Evolutionary conservation across 192 early-diverging fungal species (phyloP).

Genomic region (Diversispora eburnea): DNA sequence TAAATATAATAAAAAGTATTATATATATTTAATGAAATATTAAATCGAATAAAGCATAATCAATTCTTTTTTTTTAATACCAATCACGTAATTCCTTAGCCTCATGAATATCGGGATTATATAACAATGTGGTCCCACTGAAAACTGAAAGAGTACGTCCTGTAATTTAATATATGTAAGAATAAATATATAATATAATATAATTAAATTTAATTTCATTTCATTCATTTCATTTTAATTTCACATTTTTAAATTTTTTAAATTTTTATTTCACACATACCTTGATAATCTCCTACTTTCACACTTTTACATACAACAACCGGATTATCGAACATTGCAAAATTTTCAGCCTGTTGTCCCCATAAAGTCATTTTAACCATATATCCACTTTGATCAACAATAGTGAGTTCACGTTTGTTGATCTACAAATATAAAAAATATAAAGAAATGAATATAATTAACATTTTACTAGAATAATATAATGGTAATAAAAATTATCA

Average conservation of each 20-base stretch:
- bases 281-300: constrained; percentile 86
- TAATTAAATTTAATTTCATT: constrained; percentile 13
- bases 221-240: not conserved
- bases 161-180: not conserved
- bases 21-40: not conserved
- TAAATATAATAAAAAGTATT: not conserved
- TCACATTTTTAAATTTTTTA: not conserved
- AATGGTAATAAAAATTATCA: too few relatives aligned
- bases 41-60: not conserved
- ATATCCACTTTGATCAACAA: constrained; percentile 75
- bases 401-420: constrained; percentile 74
- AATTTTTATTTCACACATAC: constrained; percentile 29
- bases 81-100: constrained; percentile 71
- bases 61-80: constrained; percentile 39
- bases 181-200: constrained; percentile 18
- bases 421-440: constrained; percentile 43
- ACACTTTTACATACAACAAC: constrained; percentile 82
- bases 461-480: not conserved
- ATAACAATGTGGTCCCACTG: constrained; percentile 41
- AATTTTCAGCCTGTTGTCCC: constrained; percentile 76
- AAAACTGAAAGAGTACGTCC: constrained; percentile 52
- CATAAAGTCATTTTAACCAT: constrained; percentile 80
- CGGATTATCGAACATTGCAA: constrained; percentile 44
- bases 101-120: constrained; percentile 78
- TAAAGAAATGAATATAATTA: not conserved